phyloP scores from a whole-genome alignment of 1,284 basidiomycete genomes.

The Xerocomus nothofagi region DNA sequence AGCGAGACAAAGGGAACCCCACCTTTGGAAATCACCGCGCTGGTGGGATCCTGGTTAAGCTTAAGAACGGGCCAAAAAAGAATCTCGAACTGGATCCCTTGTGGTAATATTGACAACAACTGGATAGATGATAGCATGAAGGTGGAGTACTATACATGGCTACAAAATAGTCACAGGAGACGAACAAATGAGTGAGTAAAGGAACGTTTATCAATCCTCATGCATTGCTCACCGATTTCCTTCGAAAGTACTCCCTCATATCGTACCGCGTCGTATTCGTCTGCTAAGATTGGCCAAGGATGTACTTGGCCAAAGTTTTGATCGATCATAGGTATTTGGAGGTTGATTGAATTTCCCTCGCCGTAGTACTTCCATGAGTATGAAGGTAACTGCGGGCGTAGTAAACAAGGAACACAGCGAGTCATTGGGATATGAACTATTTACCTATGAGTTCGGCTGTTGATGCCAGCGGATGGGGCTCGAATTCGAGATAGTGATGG shows the following conservation, averaged over 20 bases:
- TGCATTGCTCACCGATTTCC: not conserved
- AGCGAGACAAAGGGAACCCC: conserved; percentile 25
- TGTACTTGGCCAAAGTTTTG: conserved; percentile 45
- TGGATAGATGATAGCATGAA: conserved; percentile 1
- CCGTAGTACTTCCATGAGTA: conserved; percentile 58
- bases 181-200: conserved; percentile 2
- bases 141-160: not conserved
- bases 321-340: conserved; percentile 44
- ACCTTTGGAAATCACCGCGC: conserved; percentile 9
- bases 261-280: conserved; percentile 44
- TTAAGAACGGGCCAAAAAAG: too few relatives aligned
- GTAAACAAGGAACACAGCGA: conserved; percentile 3
- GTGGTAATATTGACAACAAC: not conserved
- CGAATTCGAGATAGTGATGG: conserved; percentile 48
- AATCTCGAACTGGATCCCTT: not conserved
- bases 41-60: not conserved
- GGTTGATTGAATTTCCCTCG: conserved; percentile 50
- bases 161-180: conserved; percentile 15
- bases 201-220: not conserved
- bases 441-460: conserved; percentile 52
- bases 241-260: conserved; percentile 30
- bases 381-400: conserved; percentile 47
- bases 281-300: conserved; percentile 42
- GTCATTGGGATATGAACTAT: conserved; percentile 2
- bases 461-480: conserved; percentile 41